Evolutionary conservation across 768 basidiomycete genomes (phyloP), one percentile per base, ranked within the genome.

Genomic region (Lactifluus echinatus): DNA sequence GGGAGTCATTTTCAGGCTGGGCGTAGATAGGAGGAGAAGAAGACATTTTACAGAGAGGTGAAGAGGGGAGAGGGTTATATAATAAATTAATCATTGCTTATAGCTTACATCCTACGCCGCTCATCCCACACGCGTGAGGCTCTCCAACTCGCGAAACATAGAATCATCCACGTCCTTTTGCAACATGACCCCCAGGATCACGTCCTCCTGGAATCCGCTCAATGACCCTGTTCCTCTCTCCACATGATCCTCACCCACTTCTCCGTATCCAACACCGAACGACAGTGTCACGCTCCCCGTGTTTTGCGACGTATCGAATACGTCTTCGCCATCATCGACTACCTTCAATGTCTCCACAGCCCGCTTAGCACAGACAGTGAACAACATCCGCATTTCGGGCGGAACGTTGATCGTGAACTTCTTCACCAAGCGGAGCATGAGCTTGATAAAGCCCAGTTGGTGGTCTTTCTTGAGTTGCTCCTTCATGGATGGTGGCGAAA

Each of bases 211-310:
- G 66, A 85, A 78, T 8, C 84, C 84, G 52, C 83, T 87, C 31
- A 90, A 73, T 53, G 92, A 69, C 2, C 89, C 89, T 19, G 81
- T 84, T 7, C 90, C 90, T 59, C 76, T 82, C 68, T 92, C 88
- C 46, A 77, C 72, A 10, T 74, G 74, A 17, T 69, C 78, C 63
- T 89, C 86, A 8, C 80, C 82, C 42, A 79, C 76, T 66, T 90
- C 90, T 1, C 85, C 81, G 65, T 85, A 90, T 14, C 87, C 89
- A 79, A 92, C 87, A n/a, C 89, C 89, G 67, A 90, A 92, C 4
- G 85, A 76, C 50, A 92, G 75, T 3, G 80, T 79, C 4, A 88
- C 78, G 48, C 74, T 74, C 19, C 72, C 71, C 17, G 76, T 72
- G 19, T 81, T 70, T 61, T 84, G 81, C 2, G 83, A 75, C 4